A percentile compares a stretch with the other conserved stretches of the same genome.
Conservation (phyloP, 331 rosid genomes). For the Telfairia occidentalis region DNA sequence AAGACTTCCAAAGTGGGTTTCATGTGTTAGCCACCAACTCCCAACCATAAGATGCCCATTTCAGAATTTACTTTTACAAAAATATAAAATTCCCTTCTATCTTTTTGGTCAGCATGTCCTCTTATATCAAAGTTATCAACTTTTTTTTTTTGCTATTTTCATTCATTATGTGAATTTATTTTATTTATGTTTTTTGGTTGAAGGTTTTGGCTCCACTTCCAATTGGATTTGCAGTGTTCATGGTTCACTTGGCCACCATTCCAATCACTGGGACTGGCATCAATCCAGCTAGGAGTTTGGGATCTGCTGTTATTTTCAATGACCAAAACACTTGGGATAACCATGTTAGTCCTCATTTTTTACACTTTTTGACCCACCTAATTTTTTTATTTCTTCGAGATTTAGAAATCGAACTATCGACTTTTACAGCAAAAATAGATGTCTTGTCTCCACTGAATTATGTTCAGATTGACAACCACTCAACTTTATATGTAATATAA, state of each 20-base stretch:
- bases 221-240: conserved; percentile 91
- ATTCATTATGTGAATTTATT: neutral
- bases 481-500: no score
- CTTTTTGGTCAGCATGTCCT: neutral
- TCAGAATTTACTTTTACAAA: neutral
- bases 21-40: neutral
- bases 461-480: no score
- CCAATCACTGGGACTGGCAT: conserved; percentile 90
- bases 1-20: neutral
- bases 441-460: no score
- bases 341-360: conserved; percentile 38
- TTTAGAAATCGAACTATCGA: no score
- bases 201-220: conserved; percentile 98
- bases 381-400: no score
- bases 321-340: conserved; percentile 57
- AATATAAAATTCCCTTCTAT: neutral
- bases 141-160: neutral
- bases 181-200: neutral
- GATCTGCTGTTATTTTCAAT: conserved; percentile 67
- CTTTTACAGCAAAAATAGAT: no score
- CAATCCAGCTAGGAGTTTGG: conserved; percentile 95
- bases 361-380: no score
- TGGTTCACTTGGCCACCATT: conserved; percentile 94
- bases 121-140: neutral
- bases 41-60: neutral